Evolutionary conservation across 1,139 yeast genomes (phyloP), one percentile per base, ranked within the genome.

Genomic region (Suhomyces bribrorum): DNA sequence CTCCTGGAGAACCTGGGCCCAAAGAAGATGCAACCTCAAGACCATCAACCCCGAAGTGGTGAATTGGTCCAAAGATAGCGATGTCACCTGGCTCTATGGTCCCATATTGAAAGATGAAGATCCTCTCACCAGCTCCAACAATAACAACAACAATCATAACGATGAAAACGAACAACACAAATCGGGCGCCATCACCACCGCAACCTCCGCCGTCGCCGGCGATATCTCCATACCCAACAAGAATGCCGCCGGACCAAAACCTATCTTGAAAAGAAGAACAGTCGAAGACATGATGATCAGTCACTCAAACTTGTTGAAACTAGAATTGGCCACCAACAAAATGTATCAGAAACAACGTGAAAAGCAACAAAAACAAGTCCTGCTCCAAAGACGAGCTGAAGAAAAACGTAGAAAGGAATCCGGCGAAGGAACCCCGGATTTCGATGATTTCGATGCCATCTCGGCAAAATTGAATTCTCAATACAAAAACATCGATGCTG

Each of bases 1-100:
- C 0, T 77, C 86, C 32, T 85, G 94, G 94, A 72, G 94, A 62
- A 86, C 90, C 2, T 85, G 92, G 94, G 86, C 86, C n/a, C 87
- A 85, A 58, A 76, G 85, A 31, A 72, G 86, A 51, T 74, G 79
- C 41, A 73, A 79, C 47, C 64, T 84, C 46, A 75, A 75, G 52
- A 86, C 90, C 8, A 77, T 85, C 23, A 74, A 82, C 37, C 92
- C 94, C 2, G 87, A 83, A 50, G 73, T 72, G 31, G 83, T 85
- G 16, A 84, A 85, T 56, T 85, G 94, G 94, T 75, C 81, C 29
- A 85, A 85, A 57, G 92, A 83, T 46, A 80, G 80, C 36, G 94
- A 85, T 60, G 87, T 84, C 15, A 83, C 90, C 1, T 83, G 89
- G 81, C 64, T 85, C n/a, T 85, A 84, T 59, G 94, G 92, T 5